A percentile compares a stretch with the other conserved stretches of the same genome.
These are phyloP conservation scores for Canavalia ensiformis DNA, from an alignment of 306 rosid genomes.

Conservation along the genomic window DNA sequence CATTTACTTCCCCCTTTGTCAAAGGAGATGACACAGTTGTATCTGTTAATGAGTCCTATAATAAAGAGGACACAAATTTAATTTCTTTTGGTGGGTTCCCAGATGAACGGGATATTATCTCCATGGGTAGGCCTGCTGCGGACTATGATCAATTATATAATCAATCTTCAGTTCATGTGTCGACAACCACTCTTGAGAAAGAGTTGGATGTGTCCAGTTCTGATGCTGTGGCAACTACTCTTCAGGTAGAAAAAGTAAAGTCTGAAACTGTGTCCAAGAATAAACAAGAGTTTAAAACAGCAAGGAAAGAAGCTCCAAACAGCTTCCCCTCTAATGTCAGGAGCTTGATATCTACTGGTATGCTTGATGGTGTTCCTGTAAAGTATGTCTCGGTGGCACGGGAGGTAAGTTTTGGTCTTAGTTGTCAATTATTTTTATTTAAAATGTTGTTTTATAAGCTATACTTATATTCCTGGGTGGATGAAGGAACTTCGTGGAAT, in stretches of 20 bases:
- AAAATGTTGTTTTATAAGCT: slow-evolving; percentile 31
- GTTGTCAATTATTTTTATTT: slow-evolving; percentile 36
- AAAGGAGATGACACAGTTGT: slow-evolving; percentile 56
- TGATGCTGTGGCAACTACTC: slow-evolving; percentile 52
- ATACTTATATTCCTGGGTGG: slow-evolving; percentile 44
- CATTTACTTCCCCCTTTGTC: slow-evolving; percentile 55
- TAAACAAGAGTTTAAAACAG: slow-evolving; percentile 64
- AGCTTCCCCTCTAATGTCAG: slow-evolving; percentile 91
- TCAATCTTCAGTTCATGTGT: slow-evolving; percentile 66
- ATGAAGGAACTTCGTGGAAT: slow-evolving; percentile 84
- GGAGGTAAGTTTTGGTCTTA: slow-evolving; percentile 67
- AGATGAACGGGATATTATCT: slow-evolving; percentile 66
- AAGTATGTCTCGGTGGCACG: slow-evolving; percentile 79
- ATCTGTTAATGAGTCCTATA: slow-evolving; percentile 59
- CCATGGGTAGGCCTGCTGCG: slow-evolving; percentile 62
- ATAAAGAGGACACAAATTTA: slow-evolving; percentile 62
- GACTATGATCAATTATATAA: slow-evolving; percentile 63
- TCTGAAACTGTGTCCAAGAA: slow-evolving; percentile 61
- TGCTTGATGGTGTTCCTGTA: slow-evolving; percentile 89
- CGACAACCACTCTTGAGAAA: slow-evolving; percentile 58
- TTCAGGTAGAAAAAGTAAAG: slow-evolving; percentile 56
- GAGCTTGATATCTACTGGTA: slow-evolving; percentile 82
- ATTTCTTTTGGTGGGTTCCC: slow-evolving; percentile 75
- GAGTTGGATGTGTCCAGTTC: slow-evolving; percentile 60
- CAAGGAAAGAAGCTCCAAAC: slow-evolving; percentile 85